phyloP scores from a whole-genome alignment of 345 rosid species.

The Laguncularia racemosa region DNA sequence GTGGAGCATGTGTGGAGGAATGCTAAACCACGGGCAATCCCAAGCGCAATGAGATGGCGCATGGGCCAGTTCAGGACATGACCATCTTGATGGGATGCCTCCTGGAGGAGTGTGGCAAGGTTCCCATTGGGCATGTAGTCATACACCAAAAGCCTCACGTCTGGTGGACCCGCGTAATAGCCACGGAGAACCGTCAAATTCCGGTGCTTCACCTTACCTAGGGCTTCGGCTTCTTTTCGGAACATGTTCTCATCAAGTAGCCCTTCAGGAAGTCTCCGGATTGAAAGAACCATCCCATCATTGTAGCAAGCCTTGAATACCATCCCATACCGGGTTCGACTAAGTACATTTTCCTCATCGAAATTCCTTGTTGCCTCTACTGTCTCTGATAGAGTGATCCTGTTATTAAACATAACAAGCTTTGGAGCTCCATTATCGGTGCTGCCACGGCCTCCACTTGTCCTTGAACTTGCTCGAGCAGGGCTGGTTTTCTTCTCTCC shows the following conservation, averaged over 20 bases:
- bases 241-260: conserved; percentile 57
- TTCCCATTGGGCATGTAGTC: conserved; percentile 99
- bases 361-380: conserved; percentile 82
- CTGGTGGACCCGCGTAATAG: conserved; percentile 77
- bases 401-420: conserved; percentile 91
- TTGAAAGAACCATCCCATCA: conserved; percentile 88
- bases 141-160: conserved; percentile 65
- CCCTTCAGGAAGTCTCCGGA: conserved; percentile 65
- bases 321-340: conserved; percentile 64
- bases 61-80: conserved; percentile 98
- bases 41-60: conserved; percentile 96
- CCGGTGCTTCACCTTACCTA: conserved; percentile 81
- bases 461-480: conserved; percentile 67
- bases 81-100: conserved; percentile 96
- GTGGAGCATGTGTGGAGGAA: conserved; percentile 73
- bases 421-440: conserved; percentile 81
- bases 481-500: conserved; percentile 93
- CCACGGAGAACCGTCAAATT: conserved; percentile 89
- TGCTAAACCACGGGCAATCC: conserved; percentile 82
- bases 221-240: conserved; percentile 75
- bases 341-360: conserved; percentile 88
- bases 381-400: conserved; percentile 79
- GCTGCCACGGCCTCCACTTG: conserved; percentile 77
- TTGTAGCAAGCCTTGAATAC: conserved; percentile 81
- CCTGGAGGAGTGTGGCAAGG: conserved; percentile 86